Conservation (phyloP, 768 basidiomycete genomes). For the Suillus hirtellus region DNA sequence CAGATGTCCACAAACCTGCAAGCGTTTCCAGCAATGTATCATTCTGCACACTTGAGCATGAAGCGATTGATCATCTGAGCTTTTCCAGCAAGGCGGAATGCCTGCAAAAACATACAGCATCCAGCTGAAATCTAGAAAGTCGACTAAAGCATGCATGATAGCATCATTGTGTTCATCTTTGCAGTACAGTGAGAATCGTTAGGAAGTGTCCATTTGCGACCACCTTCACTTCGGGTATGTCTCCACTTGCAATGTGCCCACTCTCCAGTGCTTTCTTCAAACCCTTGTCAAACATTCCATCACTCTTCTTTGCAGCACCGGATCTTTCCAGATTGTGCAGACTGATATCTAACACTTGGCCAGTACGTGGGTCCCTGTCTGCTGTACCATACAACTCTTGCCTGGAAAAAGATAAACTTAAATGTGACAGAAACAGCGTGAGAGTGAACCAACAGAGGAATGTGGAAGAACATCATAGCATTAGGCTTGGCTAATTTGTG, state of each 20-base stretch:
- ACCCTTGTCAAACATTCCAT: conserved; percentile 84
- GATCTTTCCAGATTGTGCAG: conserved; percentile 53
- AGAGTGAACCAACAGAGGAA: conserved; percentile 68
- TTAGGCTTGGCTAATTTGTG: conserved; percentile 85
- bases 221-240: conserved; percentile 76
- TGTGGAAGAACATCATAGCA: conserved; percentile 97
- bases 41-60: conserved; percentile 98
- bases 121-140: conserved; percentile 88
- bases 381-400: conserved; percentile 73
- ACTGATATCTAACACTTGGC: conserved; percentile 70
- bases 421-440: neutral
- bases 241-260: conserved; percentile 51
- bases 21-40: conserved; percentile 88
- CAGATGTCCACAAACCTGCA: conserved; percentile 64
- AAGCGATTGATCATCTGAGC: conserved; percentile 98
- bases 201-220: conserved; percentile 88
- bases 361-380: conserved; percentile 62
- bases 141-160: conserved; percentile 97
- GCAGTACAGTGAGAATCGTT: conserved; percentile 9
- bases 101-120: conserved; percentile 89
- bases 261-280: conserved; percentile 73
- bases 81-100: conserved; percentile 96
- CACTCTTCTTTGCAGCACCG: conserved; percentile 69
- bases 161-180: conserved; percentile 90
- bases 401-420: conserved; percentile 36